phyloP scores from a whole-genome alignment of 257 asterid genomes.

The Nicotiana sylvestris region DNA sequence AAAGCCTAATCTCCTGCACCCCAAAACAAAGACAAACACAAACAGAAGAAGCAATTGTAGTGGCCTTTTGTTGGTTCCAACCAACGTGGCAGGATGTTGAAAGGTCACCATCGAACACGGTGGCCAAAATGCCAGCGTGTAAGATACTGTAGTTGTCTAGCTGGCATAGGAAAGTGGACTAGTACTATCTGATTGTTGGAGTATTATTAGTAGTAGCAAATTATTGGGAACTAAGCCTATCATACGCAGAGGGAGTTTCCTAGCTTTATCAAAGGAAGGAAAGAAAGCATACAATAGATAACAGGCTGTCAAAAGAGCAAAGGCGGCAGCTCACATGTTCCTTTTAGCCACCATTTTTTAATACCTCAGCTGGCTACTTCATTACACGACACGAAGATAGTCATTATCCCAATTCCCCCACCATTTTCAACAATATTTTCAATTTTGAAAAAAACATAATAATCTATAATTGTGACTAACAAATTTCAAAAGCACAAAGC shows the following conservation, averaged over 20 bases:
- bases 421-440: neutral
- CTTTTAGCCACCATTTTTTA: constrained; percentile 14
- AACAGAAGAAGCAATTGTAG: neutral
- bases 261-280: neutral
- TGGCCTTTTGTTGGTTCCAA: constrained; percentile 10
- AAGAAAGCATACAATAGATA: neutral
- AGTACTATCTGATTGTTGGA: neutral
- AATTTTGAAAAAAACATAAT: neutral
- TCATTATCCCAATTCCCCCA: neutral
- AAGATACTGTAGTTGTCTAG: constrained; percentile 24
- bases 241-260: neutral
- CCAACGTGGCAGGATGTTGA: constrained; percentile 32
- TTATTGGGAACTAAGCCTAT: neutral
- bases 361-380: constrained; percentile 22
- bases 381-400: constrained; percentile 12
- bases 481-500: too few relatives aligned
- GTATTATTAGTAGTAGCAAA: neutral
- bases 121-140: constrained; percentile 44
- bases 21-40: neutral
- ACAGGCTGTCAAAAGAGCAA: constrained; percentile 36
- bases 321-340: constrained; percentile 43
- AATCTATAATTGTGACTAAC: too few relatives aligned
- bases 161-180: constrained; percentile 27
- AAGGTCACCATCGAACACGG: constrained; percentile 50
- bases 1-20: neutral